Base-by-base conservation (phyloP, 169 alveolate genomes). In the Babesia caballi region DNA sequence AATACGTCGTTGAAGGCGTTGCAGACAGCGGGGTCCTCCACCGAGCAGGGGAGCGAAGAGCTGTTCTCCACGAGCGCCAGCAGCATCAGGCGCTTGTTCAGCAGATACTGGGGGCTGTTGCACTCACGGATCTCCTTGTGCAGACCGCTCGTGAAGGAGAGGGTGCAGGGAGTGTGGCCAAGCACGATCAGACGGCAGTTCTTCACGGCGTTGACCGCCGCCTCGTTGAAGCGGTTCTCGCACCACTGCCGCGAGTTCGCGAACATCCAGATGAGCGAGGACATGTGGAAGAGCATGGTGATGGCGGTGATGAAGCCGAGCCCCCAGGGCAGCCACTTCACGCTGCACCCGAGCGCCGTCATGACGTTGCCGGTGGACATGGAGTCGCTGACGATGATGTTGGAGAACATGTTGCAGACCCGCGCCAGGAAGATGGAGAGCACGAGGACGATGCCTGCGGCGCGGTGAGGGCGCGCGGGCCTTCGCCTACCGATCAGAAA, bases 291-390 rank as follows among this genome's bases (percentile, higher is more conserved):
- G 21, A 68, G 17, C n/a, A 78, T 47, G 12, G 50, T 63, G 32
- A 66, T 23, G 8, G 67, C 49, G 25, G 67, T 0, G 49, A 49
- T 6, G 42, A 35, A 28, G n/a, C 92, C 89, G 30, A 85, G 35
- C 4, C 49, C 67, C 94, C 94, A 85, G 17, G 95, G 95, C 32
- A 91, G 41, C 95, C 95, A 91, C 65, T 91, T 91, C 15, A 90
- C 93, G 28, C 91, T 72, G 68, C 93, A 90, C 38, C 95, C 95
- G 7, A 89, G 83, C 42, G 83, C 59, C 54, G 87, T 77, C 50
- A 87, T 66, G 88, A 92, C 78, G 41, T 81, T 52, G 28, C 94
- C 95, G 51, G 86, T 56, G 19, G 89, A 46, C 95, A 91, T 90
- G 63, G 91, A 86, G 54, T 91, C 94, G 42, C 91, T 90, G 52